A percentile compares a stretch with the other conserved stretches of the same genome.
phyloP scores from a whole-genome alignment of 768 basidiomycete species.

The Brasilioporus rufonigricans region DNA sequence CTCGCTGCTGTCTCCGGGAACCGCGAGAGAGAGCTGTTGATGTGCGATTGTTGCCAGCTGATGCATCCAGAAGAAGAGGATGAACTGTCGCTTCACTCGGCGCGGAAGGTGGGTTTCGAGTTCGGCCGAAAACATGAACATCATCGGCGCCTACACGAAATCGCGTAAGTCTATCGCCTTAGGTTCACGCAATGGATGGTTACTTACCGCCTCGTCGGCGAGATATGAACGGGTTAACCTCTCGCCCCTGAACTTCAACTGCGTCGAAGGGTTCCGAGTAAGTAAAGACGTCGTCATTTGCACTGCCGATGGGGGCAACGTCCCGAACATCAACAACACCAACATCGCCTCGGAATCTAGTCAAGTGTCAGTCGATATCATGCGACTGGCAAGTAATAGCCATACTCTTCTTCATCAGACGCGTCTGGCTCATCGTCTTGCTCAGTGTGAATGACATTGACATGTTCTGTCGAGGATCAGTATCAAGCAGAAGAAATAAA shows the following conservation, averaged over 20 bases:
- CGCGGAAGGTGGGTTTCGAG: constrained; percentile 48
- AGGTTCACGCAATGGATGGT: background rate
- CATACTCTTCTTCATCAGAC: constrained; percentile 69
- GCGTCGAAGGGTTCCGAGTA: constrained; percentile 52
- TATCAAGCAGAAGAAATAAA: background rate
- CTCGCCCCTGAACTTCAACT: constrained; percentile 42
- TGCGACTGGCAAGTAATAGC: constrained; percentile 7
- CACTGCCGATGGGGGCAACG: constrained; percentile 25
- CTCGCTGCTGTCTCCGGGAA: constrained; percentile 56
- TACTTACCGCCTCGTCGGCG: constrained; percentile 47
- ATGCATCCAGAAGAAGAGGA: constrained; percentile 73
- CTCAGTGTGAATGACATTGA: constrained; percentile 61
- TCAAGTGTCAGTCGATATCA: constrained; percentile 15
- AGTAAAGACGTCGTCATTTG: constrained; percentile 51
- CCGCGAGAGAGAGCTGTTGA: constrained; percentile 45
- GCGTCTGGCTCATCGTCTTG: constrained; percentile 61
- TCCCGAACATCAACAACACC: constrained; percentile 37
- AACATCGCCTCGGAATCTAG: constrained; percentile 42
- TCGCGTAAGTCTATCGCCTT: background rate
- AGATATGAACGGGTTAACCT: constrained; percentile 41
- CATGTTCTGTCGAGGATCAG: constrained; percentile 36
- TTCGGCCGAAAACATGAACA: constrained; percentile 60
- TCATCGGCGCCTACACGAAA: constrained; percentile 46
- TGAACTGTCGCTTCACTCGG: constrained; percentile 76
- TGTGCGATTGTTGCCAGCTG: constrained; percentile 42